Base-by-base conservation (phyloP, 495 filamentous ascomycete species). In the Penicillium flavigenum region DNA sequence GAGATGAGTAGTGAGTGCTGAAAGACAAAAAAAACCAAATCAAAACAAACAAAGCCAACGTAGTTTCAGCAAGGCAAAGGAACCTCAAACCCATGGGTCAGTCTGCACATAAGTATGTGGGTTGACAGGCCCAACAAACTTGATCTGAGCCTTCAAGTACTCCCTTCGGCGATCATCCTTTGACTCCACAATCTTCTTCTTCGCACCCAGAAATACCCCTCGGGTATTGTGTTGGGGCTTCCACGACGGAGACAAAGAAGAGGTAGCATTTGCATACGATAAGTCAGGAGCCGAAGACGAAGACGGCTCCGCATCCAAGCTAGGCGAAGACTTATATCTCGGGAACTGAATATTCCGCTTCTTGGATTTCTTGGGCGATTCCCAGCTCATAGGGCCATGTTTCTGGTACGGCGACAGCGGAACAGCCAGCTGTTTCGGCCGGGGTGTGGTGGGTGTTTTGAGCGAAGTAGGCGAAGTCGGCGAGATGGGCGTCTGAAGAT, bases 141-240 rank as follows among this genome's bases (percentile, higher is more conserved):
- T 72, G 44, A 82, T 81, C 51, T 73, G 72, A 14, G 69, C 66
- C 65, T 79, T 81, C 56, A 80, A 31, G 41, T 68, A 57, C 42
- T 70, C 72, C 31, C 75, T 69, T 16, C 71, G 62, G 17, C 68
- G 68, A 42, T 76, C 72, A 14, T 67, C 63, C 38, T 71, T 69
- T 26, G 67, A 56, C 47, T 71, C 63, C 34, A 53, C 59, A 39
- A 75, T 70, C 59, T 67, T 69, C 57, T 71, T 71, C 57, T 69
- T 66, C 16, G 61, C 58, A 17, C 73, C 69, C 34, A 78, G 50
- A 14, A 59, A 67, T 9, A 64, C 67, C n/a, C 71, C 62, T 4
- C 67, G 68, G 17, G 64, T 63, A 44, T 63, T 65, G 45, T 66
- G 58, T 46, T 75, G 71, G 11, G 69, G 66, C 41, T 63, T 65